Evolutionary conservation across 1,284 basidiomycete species (phyloP), one percentile per base, ranked within the genome.

Genomic region (Fomitopsis palustris): DNA sequence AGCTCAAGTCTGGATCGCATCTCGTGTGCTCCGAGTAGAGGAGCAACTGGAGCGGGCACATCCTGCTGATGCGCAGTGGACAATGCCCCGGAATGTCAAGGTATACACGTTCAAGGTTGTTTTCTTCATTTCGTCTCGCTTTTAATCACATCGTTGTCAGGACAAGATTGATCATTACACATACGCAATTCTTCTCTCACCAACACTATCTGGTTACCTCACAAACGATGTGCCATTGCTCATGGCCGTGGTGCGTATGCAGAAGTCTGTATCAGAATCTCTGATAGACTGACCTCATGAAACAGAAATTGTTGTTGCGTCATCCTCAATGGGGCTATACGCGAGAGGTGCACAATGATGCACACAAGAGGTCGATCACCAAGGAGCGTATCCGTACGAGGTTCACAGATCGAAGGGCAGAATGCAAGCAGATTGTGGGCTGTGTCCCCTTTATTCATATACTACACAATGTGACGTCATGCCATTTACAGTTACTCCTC

Each of bases 81-180:
- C 23, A 8, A 14, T 55, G 25, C 54, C 54, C 4, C 27, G 16
- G 19, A n/a, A 14, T 2, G 2, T 55, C 16, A 41, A 29, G 54
- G 54, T 43, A 42, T 39, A 35, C 14, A n/a, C n/a, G n/a, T n/a
- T n/a, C n/a, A n/a, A n/a, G n/a, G 9, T 2, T 7, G 31, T 53
- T 9, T 4, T 38, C 4, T 16, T n/a, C 23, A 27, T n/a, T n/a
- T n/a, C n/a, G 9, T n/a, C 21, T 14, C 2, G 7, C 5, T 8
- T n/a, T 16, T 19, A 25, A 14, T 16, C 8, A 27, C 9, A 19
- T 3, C 7, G 9, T 43, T 31, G 14, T 53, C 25, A 55, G 54
- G 54, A 55, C 33, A 55, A 55, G 54, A 55, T 55, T 27, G 39
- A 55, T 17, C 54, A 4, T 25, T n/a, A n/a, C n/a, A n/a, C n/a